Conservation (phyloP, 768 basidiomycete genomes). For the Zangia roseola region DNA sequence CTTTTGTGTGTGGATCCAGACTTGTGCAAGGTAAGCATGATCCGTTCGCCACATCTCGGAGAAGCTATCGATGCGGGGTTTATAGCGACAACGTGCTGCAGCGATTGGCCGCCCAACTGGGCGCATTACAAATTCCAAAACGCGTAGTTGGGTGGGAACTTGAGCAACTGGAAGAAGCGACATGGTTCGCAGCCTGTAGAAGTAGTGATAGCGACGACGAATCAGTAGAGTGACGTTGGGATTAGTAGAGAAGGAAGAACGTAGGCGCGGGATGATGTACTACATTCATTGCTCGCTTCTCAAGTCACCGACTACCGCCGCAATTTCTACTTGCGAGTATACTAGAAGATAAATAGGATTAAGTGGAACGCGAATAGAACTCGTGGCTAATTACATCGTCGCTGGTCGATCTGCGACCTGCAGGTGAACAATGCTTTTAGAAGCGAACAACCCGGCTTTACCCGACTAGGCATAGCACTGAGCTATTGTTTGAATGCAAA, state of each 20-base stretch:
- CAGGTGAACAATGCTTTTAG: too few species aligned
- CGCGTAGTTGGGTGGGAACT: constrained; percentile 66
- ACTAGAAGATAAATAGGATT: too few species aligned
- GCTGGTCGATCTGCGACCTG: too few species aligned
- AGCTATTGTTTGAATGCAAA: too few species aligned
- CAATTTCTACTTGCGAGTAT: not conserved
- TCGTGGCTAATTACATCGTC: too few species aligned
- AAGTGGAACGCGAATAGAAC: too few species aligned
- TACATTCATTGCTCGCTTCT: constrained; percentile 3
- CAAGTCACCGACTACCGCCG: not conserved
- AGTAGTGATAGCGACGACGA: constrained; percentile 75
- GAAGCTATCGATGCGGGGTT: constrained; percentile 2
- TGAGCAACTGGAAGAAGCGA: constrained; percentile 60
- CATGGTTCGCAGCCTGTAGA: constrained; percentile 36
- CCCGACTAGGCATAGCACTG: too few species aligned
- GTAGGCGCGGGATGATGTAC: not conserved
- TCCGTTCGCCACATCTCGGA: not conserved
- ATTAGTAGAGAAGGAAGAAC: constrained; percentile 18
- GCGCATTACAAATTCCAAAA: constrained; percentile 48
- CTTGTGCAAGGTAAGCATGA: constrained; percentile 59
- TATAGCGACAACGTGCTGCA: constrained; percentile 56
- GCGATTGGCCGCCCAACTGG: constrained; percentile 45
- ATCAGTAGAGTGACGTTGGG: constrained; percentile 30
- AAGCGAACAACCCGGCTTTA: too few species aligned
- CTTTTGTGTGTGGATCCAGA: constrained; percentile 78